These are phyloP conservation scores for Boletellus sp. DNA, from an alignment of 768 basidiomycete genomes.

Conservation along the genomic window DNA sequence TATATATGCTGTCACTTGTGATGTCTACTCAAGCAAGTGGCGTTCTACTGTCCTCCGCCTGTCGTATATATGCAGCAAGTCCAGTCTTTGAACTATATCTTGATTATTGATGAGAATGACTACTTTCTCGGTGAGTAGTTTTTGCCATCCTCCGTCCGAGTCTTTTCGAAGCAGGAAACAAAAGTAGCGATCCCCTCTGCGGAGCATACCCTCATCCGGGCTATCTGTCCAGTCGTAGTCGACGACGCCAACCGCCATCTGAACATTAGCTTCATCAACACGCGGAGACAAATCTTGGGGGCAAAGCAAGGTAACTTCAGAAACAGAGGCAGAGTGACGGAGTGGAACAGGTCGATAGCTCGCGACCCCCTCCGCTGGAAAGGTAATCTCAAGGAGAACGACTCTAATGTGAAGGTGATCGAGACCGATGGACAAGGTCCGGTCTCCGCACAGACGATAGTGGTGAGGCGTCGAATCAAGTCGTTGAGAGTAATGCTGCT, in stretches of 20 bases:
- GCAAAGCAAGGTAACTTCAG: conserved; percentile 2
- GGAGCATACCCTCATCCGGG: conserved; percentile 9
- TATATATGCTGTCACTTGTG: no score
- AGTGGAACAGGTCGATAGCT: background rate
- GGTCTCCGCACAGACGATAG: no score
- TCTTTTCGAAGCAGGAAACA: conserved; percentile 15
- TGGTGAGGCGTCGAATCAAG: conserved; percentile 1
- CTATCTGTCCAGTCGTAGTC: conserved; percentile 19
- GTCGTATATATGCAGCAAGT: conserved; percentile 3
- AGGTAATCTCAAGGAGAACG: conserved; percentile 2
- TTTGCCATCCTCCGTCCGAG: conserved; percentile 6
- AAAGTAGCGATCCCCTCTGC: conserved; percentile 10
- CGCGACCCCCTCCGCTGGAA: background rate
- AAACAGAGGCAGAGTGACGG: background rate
- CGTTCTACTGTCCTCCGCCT: no score
- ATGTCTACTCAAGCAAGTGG: no score
- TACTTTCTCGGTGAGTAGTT: conserved; percentile 13
- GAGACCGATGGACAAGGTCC: no score
- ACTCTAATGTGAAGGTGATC: background rate
- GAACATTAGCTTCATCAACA: background rate
- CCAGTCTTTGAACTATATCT: conserved; percentile 6
- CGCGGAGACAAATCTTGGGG: background rate
- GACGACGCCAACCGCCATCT: conserved; percentile 19
- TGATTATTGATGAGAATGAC: conserved; percentile 12
- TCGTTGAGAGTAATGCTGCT: background rate